phyloP scores from a whole-genome alignment of 306 rosid genomes.

The Elaeagnus macrophylla region DNA sequence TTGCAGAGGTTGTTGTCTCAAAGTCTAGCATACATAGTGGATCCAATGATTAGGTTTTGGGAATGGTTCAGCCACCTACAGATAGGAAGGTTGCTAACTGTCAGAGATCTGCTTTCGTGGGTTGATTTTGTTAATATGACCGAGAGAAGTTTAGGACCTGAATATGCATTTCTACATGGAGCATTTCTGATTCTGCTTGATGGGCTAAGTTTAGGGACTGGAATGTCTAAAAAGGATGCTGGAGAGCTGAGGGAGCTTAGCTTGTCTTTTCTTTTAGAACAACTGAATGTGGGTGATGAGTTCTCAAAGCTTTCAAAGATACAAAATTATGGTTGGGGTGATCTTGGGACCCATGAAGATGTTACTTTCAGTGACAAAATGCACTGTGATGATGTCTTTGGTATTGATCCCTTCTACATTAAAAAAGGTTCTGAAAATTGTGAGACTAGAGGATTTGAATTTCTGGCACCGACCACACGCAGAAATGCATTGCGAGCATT shows the following conservation, averaged over 20 bases:
- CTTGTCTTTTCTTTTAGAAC: slow-evolving; percentile 43
- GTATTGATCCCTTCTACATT: slow-evolving; percentile 67
- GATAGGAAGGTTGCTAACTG: slow-evolving; percentile 68
- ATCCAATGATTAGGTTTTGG: slow-evolving; percentile 66
- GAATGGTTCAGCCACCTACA: slow-evolving; percentile 71
- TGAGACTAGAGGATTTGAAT: slow-evolving; percentile 51
- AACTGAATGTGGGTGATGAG: slow-evolving; percentile 30
- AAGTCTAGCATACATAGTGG: slow-evolving; percentile 36
- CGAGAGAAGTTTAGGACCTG: slow-evolving; percentile 49
- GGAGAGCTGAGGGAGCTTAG: slow-evolving; percentile 53
- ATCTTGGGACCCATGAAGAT: slow-evolving; percentile 24
- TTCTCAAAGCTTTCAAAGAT: slow-evolving; percentile 44
- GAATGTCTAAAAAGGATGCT: slow-evolving; percentile 53
- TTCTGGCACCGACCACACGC: slow-evolving; percentile 72
- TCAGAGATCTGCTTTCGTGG: slow-evolving; percentile 95
- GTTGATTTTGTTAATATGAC: slow-evolving; percentile 51
- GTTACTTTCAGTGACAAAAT: slow-evolving; percentile 23
- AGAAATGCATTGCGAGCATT: slow-evolving; percentile 70
- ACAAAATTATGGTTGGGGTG: slow-evolving; percentile 71
- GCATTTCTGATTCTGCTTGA: slow-evolving; percentile 86
- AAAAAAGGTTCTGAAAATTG: slow-evolving; percentile 47
- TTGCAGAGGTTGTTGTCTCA: slow-evolving; percentile 55
- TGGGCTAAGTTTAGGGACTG: slow-evolving; percentile 87
- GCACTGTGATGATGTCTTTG: slow-evolving; percentile 44
- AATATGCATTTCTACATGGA: slow-evolving; percentile 79